A percentile compares a stretch with the other conserved stretches of the same genome.
phyloP scores from a whole-genome alignment of 441 rosid genomes.

The Melastoma candidum region DNA sequence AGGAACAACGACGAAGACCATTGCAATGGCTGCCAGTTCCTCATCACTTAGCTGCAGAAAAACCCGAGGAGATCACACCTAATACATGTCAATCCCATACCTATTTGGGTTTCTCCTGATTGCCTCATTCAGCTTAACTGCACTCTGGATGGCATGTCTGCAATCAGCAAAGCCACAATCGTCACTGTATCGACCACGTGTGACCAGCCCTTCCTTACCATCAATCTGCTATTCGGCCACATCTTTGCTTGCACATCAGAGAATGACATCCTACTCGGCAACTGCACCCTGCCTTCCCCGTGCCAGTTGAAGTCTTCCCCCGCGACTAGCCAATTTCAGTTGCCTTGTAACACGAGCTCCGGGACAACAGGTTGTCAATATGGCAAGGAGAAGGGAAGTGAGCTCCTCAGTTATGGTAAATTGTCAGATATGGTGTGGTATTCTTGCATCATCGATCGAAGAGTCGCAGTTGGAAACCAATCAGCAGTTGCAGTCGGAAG shows the following conservation, averaged over 20 bases:
- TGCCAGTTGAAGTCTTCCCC: constrained; percentile 4
- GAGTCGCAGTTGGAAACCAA: no score
- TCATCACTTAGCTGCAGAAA: constrained; percentile 17
- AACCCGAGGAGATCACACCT: constrained; percentile 23
- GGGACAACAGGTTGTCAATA: no score
- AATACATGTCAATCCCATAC: constrained; percentile 10
- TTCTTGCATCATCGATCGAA: no score
- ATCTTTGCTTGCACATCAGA: constrained; percentile 39
- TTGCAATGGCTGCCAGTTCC: no score
- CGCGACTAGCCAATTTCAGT: no score
- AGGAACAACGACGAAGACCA: no score
- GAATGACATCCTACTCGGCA: constrained; percentile 44
- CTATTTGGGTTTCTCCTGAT: constrained; percentile 68
- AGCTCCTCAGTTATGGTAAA: no score
- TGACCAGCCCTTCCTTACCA: constrained; percentile 25
- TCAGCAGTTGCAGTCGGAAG: no score
- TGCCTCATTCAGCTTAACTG: constrained; percentile 52
- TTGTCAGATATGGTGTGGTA: no score
- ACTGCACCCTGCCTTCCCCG: constrained; percentile 19
- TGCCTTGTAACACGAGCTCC: no score
- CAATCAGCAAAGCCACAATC: constrained; percentile 23
- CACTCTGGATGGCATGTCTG: constrained; percentile 10
- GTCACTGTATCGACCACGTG: constrained; percentile 37
- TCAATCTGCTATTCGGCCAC: constrained; percentile 28
- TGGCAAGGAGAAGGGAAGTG: no score